Evolutionary conservation across 805 yeast species (phyloP), one percentile per base, ranked within the genome.

Genomic region (Candida peoriensis): DNA sequence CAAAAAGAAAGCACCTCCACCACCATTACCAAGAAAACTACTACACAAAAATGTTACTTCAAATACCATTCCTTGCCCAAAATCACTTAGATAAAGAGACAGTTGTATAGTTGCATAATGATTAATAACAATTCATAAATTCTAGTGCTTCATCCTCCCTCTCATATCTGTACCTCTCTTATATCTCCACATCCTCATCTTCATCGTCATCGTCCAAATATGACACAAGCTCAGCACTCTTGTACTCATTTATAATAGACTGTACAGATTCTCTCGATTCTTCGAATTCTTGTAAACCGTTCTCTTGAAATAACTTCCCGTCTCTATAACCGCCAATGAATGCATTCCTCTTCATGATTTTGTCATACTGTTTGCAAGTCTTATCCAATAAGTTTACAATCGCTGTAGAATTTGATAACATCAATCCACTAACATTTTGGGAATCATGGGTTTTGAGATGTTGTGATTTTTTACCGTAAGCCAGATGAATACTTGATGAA

Each of bases 351-450:
- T 75, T 74, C 49, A 83, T 83, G 36, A 93, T 70, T 31, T 78
- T 72, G 48, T 90, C 96, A 57, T 80, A 93, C 47, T 88, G 90
- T 32, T 67, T 70, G 21, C 88, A 67, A 0, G 83, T 77, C 42
- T 79, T 76, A 21, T 72, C 69, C 39, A 93, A 69, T 13, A 87
- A 63, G 11, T 77, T 70, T 3, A 78, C 70, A 9, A 90, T 76
- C 2, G 88, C 76, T 0, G 97, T 80, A 34, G 84, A 77, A 57
- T 93, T 93, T 5, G 94, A 74, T 17, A 93, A 64, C 78, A 82
- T 85, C 43, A 88, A 66, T 1, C 97, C 97, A 46, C 79, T 80
- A 4, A 85, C 76, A 34, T 69, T 65, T 22, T 69, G 58, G 7
- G 70, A 63, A 25, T 60, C 60, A 8, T 45, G 32, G 4, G 55